phyloP scores from a whole-genome alignment of 768 basidiomycete species.

The Kwoniella pini region DNA sequence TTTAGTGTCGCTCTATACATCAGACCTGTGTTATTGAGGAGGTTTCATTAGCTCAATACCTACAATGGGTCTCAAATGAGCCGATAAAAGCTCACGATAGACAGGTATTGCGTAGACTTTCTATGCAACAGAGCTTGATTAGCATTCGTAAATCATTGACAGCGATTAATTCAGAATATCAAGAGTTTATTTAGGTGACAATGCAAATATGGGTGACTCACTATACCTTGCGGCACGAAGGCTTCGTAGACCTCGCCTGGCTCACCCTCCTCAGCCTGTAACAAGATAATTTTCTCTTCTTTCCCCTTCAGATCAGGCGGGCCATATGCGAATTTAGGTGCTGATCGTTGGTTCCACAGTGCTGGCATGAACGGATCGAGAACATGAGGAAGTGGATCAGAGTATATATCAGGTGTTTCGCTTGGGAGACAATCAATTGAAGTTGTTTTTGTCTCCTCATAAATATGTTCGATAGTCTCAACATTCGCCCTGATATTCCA shows the following conservation, averaged over 20 bases:
- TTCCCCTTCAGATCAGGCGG: constrained; percentile 6
- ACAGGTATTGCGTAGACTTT: constrained; percentile 16
- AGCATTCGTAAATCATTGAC: too few relatives aligned
- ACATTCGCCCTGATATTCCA: not conserved
- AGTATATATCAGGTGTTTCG: constrained; percentile 3
- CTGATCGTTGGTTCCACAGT: constrained; percentile 1
- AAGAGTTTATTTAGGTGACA: too few relatives aligned
- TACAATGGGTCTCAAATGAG: too few relatives aligned
- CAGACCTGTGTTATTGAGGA: not conserved
- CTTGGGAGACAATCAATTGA: constrained; percentile 2
- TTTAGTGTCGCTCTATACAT: constrained; percentile 6
- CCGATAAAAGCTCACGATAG: constrained; percentile 6
- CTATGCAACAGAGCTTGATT: not conserved
- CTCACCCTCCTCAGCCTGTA: constrained; percentile 6
- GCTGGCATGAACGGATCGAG: constrained; percentile 8
- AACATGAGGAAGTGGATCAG: not conserved
- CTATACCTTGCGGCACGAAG: constrained; percentile 7
- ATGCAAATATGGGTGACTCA: too few relatives aligned
- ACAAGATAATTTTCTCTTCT: constrained; percentile 14
- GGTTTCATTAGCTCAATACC: not conserved
- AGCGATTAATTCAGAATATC: too few relatives aligned
- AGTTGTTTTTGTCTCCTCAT: not conserved
- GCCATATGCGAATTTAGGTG: constrained; percentile 14
- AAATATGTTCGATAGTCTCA: not conserved
- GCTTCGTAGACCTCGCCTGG: not conserved